These are phyloP conservation scores for Nemania abortiva DNA, from an alignment of 2,329 filamentous ascomycete species.

Conservation along the genomic window DNA sequence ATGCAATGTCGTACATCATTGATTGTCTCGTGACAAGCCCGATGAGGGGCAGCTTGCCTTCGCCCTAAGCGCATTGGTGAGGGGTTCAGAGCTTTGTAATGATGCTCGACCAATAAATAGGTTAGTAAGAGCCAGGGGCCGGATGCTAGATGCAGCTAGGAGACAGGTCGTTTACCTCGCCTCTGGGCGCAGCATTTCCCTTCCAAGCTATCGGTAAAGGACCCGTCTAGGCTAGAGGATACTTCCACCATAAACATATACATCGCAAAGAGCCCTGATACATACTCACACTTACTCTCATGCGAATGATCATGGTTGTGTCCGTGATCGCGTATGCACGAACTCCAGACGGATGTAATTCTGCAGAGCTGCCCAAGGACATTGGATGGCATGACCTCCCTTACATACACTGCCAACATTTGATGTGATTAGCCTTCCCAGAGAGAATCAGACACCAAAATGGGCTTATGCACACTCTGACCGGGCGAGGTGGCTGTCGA, in stretches of 20 bases:
- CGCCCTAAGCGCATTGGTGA: slow-evolving; percentile 14
- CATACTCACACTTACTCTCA: not conserved
- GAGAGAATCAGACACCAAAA: slow-evolving; percentile 1
- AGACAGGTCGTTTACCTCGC: slow-evolving; percentile 1
- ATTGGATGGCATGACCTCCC: not conserved
- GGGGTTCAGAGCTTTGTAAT: slow-evolving; percentile 6
- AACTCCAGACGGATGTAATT: not conserved
- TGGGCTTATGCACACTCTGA: slow-evolving; percentile 5
- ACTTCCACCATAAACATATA: not conserved
- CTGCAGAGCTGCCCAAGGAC: slow-evolving; percentile 24
- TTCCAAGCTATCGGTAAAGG: slow-evolving; percentile 4
- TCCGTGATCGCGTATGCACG: slow-evolving; percentile 3
- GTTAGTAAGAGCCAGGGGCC: not conserved
- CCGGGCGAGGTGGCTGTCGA: slow-evolving; percentile 23
- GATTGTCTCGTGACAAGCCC: not conserved
- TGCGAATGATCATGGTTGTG: slow-evolving; percentile 9
- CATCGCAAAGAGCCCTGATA: not conserved
- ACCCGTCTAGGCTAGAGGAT: not conserved
- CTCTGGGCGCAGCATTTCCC: not conserved
- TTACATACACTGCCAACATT: slow-evolving; percentile 4
- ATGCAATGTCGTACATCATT: slow-evolving; percentile 6
- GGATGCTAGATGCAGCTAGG: too few relatives aligned
- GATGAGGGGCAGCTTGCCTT: slow-evolving; percentile 13
- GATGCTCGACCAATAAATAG: not conserved
- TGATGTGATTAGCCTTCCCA: not conserved